A percentile compares a stretch with the other conserved stretches of the same genome.
Conservation (phyloP, 345 rosid genomes). For the Populus alba region DNA sequence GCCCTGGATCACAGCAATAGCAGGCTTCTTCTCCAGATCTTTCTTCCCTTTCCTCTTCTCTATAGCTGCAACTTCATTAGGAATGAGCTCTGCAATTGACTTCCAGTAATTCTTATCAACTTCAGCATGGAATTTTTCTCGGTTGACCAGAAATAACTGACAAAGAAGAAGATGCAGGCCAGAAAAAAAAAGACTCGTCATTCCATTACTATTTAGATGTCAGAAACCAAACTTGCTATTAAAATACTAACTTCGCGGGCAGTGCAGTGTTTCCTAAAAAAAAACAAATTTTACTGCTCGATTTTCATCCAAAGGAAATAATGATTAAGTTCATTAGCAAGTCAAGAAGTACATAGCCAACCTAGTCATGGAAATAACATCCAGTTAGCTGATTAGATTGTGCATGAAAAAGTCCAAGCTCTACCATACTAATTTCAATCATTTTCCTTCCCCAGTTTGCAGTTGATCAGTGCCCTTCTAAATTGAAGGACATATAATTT, state of each 20-base stretch:
- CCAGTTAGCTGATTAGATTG: neutral
- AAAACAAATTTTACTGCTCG: neutral
- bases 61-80: conserved; percentile 67
- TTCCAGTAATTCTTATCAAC: conserved; percentile 77
- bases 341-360: neutral
- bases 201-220: neutral
- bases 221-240: neutral
- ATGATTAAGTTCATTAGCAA: neutral
- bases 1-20: conserved; percentile 54
- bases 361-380: neutral
- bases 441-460: neutral
- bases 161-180: conserved; percentile 4
- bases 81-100: conserved; percentile 72
- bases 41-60: conserved; percentile 66
- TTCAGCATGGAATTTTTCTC: conserved; percentile 60
- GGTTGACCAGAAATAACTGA: conserved; percentile 49
- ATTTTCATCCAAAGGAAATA: neutral
- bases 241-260: neutral
- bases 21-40: conserved; percentile 63
- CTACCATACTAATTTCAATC: neutral
- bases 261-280: neutral
- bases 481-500: neutral
- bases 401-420: neutral
- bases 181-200: neutral
- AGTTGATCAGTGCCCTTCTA: neutral